phyloP scores from a whole-genome alignment of 2,329 filamentous ascomycete species.

The Verticillium dahliae region DNA sequence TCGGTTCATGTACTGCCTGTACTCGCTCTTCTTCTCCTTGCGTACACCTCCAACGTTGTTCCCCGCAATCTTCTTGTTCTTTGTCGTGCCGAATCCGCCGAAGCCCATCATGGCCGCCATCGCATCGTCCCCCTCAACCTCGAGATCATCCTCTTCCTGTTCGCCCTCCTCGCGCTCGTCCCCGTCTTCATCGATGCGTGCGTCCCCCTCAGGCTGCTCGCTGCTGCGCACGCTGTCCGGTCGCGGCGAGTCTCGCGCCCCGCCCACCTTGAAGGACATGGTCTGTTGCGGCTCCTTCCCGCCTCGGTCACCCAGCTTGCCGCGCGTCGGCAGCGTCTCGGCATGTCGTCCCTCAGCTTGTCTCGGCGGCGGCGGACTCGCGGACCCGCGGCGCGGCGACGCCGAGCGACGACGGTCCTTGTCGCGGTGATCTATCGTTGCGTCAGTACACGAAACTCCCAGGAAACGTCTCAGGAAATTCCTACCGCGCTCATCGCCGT shows the following conservation, averaged over 20 bases:
- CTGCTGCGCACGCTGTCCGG: conserved; percentile 12
- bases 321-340: conserved; percentile 25
- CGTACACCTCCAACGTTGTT: conserved; percentile 78
- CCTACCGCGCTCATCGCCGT: conserved; percentile 13
- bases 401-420: conserved; percentile 28
- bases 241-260: conserved; percentile 18
- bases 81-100: conserved; percentile 75
- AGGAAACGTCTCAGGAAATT: neutral
- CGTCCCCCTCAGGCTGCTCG: conserved; percentile 12
- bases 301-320: neutral
- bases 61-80: conserved; percentile 80
- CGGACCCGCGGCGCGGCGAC: conserved; percentile 20
- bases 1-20: conserved; percentile 94
- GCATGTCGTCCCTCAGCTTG: conserved; percentile 11
- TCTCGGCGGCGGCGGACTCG: conserved; percentile 11
- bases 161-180: conserved; percentile 13
- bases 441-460: neutral
- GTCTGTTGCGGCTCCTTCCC: conserved; percentile 16
- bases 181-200: conserved; percentile 19
- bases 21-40: conserved; percentile 92
- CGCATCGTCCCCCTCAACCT: conserved; percentile 47
- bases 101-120: conserved; percentile 93
- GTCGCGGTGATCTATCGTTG: conserved; percentile 5
- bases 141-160: conserved; percentile 33
- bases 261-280: conserved; percentile 29